Evolutionary conservation across 345 rosid species (phyloP), one percentile per base, ranked within the genome.

Genomic region (Eucalyptus coolabah): DNA sequence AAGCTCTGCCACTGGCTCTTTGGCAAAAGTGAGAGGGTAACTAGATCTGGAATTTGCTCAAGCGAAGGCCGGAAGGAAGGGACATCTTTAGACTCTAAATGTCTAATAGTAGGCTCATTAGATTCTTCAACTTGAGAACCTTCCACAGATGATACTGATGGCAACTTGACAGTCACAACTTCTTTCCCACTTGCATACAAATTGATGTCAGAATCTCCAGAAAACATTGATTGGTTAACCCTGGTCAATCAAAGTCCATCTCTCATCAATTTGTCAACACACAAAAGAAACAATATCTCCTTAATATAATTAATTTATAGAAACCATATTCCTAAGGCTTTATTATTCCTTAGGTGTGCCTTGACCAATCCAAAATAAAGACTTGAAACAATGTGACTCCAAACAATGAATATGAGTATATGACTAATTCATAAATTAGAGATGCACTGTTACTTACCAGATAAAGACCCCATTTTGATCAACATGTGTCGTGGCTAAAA

Each of bases 1-100:
- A 97, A 92, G 91, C 98, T 93, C 89, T 98, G 99, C 99, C 99
- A 98, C 88, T 98, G 99, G 94, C 97, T 96, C 91, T 96, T 98
- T 40, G 99, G 99, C 94, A 98, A 93, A 60, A 97, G 88, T 51
- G 99, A 98, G 51, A 97, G 96, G 77, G 99, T 98, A 88, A 97
- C 99, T 88, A 97, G 97, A 89, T 96, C 98, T 6, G 99, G 99
- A 86, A 96, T 97, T 92, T 95, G 98, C 87, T 93, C 90, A 88
- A 50, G 90, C 60, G 92, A 93, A 60, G 92, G 87, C 89, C 90
- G 89, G 87, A 90, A 92, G 87, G 87, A 91, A 45, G 88, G 91
- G 90, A 90, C 88, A 49, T 90, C 92, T 90, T 88, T 88, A 23
- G 88, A 53, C 51, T 59, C 92, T 44, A 92, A 81, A 83, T 67